Evolutionary conservation across 495 filamentous ascomycete species (phyloP).

Genomic region (Friedmanniomyces endolithicus): DNA sequence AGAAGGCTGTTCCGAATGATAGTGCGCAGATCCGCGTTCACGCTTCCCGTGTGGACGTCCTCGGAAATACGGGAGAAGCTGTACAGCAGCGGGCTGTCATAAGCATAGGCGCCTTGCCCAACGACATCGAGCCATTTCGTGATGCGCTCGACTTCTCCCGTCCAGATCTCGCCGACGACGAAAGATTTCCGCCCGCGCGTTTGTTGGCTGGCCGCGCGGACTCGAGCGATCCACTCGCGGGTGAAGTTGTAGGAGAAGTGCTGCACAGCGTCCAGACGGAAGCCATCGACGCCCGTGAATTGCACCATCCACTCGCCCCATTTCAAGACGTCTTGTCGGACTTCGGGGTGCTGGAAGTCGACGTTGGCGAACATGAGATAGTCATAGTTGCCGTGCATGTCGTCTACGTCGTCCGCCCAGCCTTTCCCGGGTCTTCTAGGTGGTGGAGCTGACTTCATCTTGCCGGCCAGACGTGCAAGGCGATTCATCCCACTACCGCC

Average conservation of each 20-base stretch:
- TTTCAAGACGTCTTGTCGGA: constrained; percentile 47
- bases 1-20: constrained; percentile 53
- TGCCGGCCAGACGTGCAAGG: not conserved
- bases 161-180: constrained; percentile 66
- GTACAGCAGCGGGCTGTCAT: constrained; percentile 55
- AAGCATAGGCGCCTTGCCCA: constrained; percentile 37
- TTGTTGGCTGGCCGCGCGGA: constrained; percentile 33
- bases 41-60: constrained; percentile 35
- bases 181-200: constrained; percentile 42
- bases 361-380: constrained; percentile 52
- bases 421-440: constrained; percentile 33
- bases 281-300: constrained; percentile 47
- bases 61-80: constrained; percentile 40
- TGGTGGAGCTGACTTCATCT: not conserved
- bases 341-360: constrained; percentile 55
- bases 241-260: constrained; percentile 58
- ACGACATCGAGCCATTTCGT: constrained; percentile 47
- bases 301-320: constrained; percentile 58
- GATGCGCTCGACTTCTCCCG: constrained; percentile 43
- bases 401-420: constrained; percentile 54
- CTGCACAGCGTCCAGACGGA: constrained; percentile 64
- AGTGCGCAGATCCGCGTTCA: constrained; percentile 44
- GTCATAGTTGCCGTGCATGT: constrained; percentile 60
- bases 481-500: not conserved
- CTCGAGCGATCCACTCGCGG: constrained; percentile 42